Conservation (phyloP, 768 basidiomycete species). For the Plicaturopsis crispa region DNA sequence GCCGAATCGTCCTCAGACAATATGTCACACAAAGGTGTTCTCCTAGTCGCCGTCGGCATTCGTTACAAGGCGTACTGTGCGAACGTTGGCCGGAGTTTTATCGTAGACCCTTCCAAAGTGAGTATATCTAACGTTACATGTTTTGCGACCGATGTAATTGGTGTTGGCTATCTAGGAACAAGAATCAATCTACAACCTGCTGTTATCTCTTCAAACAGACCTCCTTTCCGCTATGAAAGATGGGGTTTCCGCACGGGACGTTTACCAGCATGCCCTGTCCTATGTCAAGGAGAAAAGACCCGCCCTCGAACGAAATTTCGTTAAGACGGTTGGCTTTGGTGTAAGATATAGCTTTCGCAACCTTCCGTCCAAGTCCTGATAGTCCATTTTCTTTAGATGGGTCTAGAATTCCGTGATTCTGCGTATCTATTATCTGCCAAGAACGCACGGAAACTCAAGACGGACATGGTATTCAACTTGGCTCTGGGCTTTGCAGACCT, state of each 20-base stretch:
- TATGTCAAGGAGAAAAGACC: slow-evolving; percentile 74
- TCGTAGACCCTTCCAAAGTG: slow-evolving; percentile 89
- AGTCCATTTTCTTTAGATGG: slow-evolving; percentile 49
- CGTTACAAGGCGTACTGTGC: slow-evolving; percentile 91
- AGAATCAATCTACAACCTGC: slow-evolving; percentile 78
- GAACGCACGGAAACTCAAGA: slow-evolving; percentile 60
- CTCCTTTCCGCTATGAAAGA: slow-evolving; percentile 72
- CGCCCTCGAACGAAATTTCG: slow-evolving; percentile 75
- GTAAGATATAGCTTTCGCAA: slow-evolving; percentile 33
- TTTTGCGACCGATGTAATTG: not conserved
- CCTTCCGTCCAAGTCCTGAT: not conserved
- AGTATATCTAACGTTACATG: slow-evolving; percentile 6
- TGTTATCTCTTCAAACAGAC: slow-evolving; percentile 73
- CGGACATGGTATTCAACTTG: slow-evolving; percentile 83
- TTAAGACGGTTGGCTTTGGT: slow-evolving; percentile 86
- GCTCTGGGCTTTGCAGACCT: slow-evolving; percentile 82
- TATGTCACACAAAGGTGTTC: slow-evolving; percentile 83
- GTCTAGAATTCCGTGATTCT: slow-evolving; percentile 91
- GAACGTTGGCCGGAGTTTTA: slow-evolving; percentile 89
- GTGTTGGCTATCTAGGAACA: slow-evolving; percentile 55
- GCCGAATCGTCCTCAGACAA: slow-evolving; percentile 80
- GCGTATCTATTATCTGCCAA: slow-evolving; percentile 78
- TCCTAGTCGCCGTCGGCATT: slow-evolving; percentile 81
- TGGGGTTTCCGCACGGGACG: slow-evolving; percentile 66
- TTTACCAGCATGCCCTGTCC: slow-evolving; percentile 70